Conservation (phyloP, 768 basidiomycete species). For the Suillus alpinus region DNA sequence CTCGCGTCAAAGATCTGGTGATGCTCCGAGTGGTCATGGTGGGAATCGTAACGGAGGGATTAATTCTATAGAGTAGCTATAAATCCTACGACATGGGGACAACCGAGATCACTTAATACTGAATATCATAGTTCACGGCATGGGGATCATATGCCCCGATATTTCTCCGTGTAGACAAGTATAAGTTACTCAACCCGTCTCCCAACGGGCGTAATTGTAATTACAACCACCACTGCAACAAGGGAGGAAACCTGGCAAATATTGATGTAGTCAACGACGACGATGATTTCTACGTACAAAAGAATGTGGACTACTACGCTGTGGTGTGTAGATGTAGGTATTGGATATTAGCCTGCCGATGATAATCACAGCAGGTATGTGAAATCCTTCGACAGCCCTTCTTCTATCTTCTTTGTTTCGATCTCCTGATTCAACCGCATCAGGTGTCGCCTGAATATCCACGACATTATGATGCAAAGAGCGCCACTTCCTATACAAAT, state of each 20-base stretch:
- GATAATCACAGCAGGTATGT: constrained; percentile 44
- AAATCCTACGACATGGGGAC: constrained; percentile 1
- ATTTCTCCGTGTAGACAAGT: constrained; percentile 9
- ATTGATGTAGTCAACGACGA: background rate
- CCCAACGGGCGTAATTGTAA: background rate
- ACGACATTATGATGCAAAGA: constrained; percentile 47
- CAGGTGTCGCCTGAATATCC: constrained; percentile 47
- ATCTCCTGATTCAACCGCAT: constrained; percentile 37
- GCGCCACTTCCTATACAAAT: constrained; percentile 66
- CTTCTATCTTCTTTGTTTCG: constrained; percentile 37
- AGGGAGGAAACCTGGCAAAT: background rate
- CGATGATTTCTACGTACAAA: background rate
- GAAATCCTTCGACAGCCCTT: constrained; percentile 35
- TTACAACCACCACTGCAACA: background rate
- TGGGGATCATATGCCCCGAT: constrained; percentile 5
- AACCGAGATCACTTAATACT: constrained; percentile 3
- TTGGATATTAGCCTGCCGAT: background rate
- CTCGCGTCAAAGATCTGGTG: constrained; percentile 31
- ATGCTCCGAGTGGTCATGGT: constrained; percentile 14
- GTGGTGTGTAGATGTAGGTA: background rate
- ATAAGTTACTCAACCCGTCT: background rate
- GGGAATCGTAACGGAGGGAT: background rate
- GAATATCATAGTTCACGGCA: background rate
- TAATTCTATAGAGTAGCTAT: constrained; percentile 2
- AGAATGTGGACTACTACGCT: background rate